Conservation (phyloP, 352 stramenopile genomes). For the Globisporangium splendens region DNA sequence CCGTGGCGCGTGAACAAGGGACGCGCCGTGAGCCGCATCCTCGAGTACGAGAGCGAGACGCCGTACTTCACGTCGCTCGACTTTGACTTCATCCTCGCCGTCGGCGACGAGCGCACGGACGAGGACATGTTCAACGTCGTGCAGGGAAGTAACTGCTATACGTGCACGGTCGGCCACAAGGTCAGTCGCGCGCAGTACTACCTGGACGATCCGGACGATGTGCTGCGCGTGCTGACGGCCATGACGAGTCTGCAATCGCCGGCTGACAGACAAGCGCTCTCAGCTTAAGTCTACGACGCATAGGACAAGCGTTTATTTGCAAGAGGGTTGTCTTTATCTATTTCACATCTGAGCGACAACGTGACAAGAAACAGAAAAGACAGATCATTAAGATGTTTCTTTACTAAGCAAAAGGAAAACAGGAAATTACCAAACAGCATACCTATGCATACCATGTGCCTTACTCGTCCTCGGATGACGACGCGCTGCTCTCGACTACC, state of each 20-base stretch:
- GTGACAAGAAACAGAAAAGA: neutral
- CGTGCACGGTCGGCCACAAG: conserved; percentile 84
- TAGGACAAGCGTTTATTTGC: neutral
- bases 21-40: conserved; percentile 73
- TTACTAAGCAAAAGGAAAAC: conserved; percentile 5
- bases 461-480: conserved; percentile 8
- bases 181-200: conserved; percentile 85
- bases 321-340: neutral
- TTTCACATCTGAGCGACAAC: neutral
- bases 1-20: conserved; percentile 87
- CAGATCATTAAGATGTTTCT: neutral
- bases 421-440: no score
- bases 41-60: conserved; percentile 80
- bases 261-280: conserved; percentile 28
- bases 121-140: conserved; percentile 91
- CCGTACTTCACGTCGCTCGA: conserved; percentile 69
- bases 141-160: conserved; percentile 87
- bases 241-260: conserved; percentile 48
- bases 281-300: neutral
- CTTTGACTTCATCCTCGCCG: conserved; percentile 85
- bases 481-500: conserved; percentile 12
- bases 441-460: neutral
- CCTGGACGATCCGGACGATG: conserved; percentile 73
- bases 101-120: conserved; percentile 85
- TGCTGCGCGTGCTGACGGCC: conserved; percentile 69